Percentiles rank a stretch among this genome's conserved stretches.
Conservation (phyloP, 1,284 basidiomycete species). For the Porphyrellus sp. region DNA sequence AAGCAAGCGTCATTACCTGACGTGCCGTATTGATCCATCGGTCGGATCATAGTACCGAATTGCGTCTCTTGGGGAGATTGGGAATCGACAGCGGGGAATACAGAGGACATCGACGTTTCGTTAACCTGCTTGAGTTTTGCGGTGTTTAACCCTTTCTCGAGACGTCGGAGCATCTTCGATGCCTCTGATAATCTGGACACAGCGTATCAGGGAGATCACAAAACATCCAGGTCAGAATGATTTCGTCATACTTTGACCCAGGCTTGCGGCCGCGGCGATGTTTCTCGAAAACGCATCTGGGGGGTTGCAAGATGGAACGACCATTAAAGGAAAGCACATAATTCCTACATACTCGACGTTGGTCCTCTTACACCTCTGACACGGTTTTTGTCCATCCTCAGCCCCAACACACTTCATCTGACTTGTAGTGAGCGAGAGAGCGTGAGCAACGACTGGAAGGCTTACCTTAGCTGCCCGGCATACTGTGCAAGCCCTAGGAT, state of each 20-base stretch:
- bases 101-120: constrained; percentile 33
- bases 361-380: constrained; percentile 76
- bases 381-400: constrained; percentile 71
- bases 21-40: constrained; percentile 36
- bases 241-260: constrained; percentile 69
- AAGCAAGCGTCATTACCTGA: constrained; percentile 36
- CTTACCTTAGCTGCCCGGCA: constrained; percentile 76
- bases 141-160: constrained; percentile 76
- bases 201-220: constrained; percentile 13
- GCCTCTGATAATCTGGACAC: constrained; percentile 76
- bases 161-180: constrained; percentile 79
- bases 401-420: constrained; percentile 88
- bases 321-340: constrained; percentile 12
- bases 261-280: constrained; percentile 81
- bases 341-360: constrained; percentile 58
- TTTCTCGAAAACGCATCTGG: constrained; percentile 79
- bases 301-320: constrained; percentile 17
- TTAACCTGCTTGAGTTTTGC: constrained; percentile 61
- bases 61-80: constrained; percentile 35
- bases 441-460: constrained; percentile 17
- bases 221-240: constrained; percentile 8
- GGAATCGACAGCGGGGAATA: constrained; percentile 34
- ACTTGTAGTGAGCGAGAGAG: constrained; percentile 19
- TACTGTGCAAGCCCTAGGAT: constrained; percentile 76
- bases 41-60: constrained; percentile 31